A percentile compares a stretch with the other conserved stretches of the same genome.
phyloP scores from a whole-genome alignment of 106 monocot genomes.

The Agapanthus africanus region DNA sequence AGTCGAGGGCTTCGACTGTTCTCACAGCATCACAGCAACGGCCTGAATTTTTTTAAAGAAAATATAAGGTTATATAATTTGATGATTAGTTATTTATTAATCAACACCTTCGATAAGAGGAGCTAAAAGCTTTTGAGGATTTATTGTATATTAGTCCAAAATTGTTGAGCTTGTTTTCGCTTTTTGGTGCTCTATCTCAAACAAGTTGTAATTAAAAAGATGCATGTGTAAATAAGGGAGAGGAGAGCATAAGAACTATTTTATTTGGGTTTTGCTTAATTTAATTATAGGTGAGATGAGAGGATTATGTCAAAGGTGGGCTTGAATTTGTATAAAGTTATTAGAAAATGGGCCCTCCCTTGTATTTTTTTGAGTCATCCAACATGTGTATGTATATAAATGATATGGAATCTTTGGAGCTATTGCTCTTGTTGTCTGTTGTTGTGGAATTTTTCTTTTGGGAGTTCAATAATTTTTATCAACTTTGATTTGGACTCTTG shows the following conservation, averaged over 20 bases:
- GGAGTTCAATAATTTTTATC: too few species aligned
- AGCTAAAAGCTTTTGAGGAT: background rate
- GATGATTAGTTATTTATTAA: too few species aligned
- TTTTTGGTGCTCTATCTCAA: background rate
- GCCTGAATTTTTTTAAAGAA: too few species aligned
- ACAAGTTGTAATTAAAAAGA: background rate
- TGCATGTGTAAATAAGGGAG: background rate
- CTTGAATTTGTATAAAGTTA: background rate
- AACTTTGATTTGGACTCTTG: too few species aligned
- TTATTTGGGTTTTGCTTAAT: background rate
- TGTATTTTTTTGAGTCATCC: background rate
- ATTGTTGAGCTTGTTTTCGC: background rate
- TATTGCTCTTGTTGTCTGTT: background rate
- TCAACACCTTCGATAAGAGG: too few species aligned
- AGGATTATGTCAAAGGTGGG: background rate
- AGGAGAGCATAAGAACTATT: background rate
- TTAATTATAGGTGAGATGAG: background rate
- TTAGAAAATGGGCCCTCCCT: background rate
- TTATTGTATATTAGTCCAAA: constrained; percentile 2
- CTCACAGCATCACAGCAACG: too few species aligned
- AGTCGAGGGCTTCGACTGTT: too few species aligned
- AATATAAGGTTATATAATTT: too few species aligned
- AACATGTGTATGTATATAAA: constrained; percentile 9
- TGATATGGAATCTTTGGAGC: background rate
- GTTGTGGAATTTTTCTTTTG: background rate